Percentiles rank a stretch among this genome's conserved stretches.
Conservation (phyloP, 2,329 filamentous ascomycete species). For the Ophiostoma triangulosporum region DNA sequence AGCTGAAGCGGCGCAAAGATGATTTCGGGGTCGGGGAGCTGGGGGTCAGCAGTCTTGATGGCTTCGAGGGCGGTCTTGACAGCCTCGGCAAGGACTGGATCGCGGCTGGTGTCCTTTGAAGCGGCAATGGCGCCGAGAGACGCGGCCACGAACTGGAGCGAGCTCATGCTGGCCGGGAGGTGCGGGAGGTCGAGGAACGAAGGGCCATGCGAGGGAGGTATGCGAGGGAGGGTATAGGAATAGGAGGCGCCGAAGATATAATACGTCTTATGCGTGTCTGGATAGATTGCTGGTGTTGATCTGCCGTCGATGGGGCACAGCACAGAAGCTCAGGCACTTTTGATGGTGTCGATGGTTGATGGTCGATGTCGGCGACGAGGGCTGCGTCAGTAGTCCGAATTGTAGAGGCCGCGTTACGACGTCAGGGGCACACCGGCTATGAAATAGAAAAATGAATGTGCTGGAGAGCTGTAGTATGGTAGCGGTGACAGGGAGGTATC, state of each 20-base stretch:
- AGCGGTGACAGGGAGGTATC: background rate
- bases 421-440: background rate
- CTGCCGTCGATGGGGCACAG: too few relatives aligned
- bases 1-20: slow-evolving; percentile 85
- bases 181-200: slow-evolving; percentile 20
- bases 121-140: slow-evolving; percentile 83
- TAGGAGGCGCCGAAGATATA: background rate
- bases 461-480: background rate
- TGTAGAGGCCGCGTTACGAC: background rate
- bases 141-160: slow-evolving; percentile 88
- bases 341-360: background rate
- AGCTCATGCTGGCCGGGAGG: slow-evolving; percentile 58
- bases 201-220: slow-evolving; percentile 31
- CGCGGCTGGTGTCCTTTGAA: slow-evolving; percentile 81
- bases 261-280: background rate
- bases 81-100: slow-evolving; percentile 69
- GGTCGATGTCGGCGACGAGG: background rate
- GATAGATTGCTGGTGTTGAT: background rate
- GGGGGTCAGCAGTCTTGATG: slow-evolving; percentile 71
- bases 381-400: background rate
- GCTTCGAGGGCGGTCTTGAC: slow-evolving; percentile 70
- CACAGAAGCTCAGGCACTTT: too few relatives aligned
- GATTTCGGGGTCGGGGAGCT: slow-evolving; percentile 77
- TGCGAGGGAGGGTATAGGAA: background rate
- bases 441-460: background rate